Base-by-base conservation (phyloP, 2,329 filamentous ascomycete species). In the Penicillium verrucosum region DNA sequence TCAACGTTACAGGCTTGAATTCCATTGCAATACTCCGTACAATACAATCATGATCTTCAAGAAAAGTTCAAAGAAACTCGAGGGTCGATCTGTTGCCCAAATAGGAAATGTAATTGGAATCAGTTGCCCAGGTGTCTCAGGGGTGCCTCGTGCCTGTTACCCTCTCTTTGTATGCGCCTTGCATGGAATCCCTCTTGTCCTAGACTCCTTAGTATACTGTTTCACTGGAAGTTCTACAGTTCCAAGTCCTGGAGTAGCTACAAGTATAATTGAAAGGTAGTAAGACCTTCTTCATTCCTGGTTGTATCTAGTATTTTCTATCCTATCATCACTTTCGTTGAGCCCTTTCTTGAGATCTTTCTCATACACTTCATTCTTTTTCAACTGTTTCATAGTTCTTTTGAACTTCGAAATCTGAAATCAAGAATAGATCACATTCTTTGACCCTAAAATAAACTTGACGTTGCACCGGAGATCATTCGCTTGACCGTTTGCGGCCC, bases 401-500 rank as follows among this genome's bases (percentile, higher is more conserved):
- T 47, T 29, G 27, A 49, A 9, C 27, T 18, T 23, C 8, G 18
- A 18, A 44, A 30, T n/a, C 18, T 16, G n/a, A 29, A 29, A 36
- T 29, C 42, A 30, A 47, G 29, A 27, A 27, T 38, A 54, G 21
- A 51, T 41, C 37, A 41, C 52, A 54, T 54, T 54, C 52, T 54
- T 54, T 54, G 45, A 30, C 18, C 52, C 38, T n/a, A n/a, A 54
- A 50, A 50, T 54, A 54, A 30, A 34, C 44, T 5, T 40, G 21
- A 40, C 32, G 47, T 50, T 30, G 51, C 45, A 51, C 60, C 57
- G 56, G 58, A 51, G 57, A 60, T 60, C 29, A 50, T 59, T 67
- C 62, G 62, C 62, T 67, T 65, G 60, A 60, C 64, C 63, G 60
- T 62, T 65, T 62, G 58, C 62, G 60, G 60, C 41, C 64, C 49